A percentile compares a stretch with the other conserved stretches of the same genome.
Conservation (phyloP, 2,329 filamentous ascomycete species). For the Ophiostoma ulmi region DNA sequence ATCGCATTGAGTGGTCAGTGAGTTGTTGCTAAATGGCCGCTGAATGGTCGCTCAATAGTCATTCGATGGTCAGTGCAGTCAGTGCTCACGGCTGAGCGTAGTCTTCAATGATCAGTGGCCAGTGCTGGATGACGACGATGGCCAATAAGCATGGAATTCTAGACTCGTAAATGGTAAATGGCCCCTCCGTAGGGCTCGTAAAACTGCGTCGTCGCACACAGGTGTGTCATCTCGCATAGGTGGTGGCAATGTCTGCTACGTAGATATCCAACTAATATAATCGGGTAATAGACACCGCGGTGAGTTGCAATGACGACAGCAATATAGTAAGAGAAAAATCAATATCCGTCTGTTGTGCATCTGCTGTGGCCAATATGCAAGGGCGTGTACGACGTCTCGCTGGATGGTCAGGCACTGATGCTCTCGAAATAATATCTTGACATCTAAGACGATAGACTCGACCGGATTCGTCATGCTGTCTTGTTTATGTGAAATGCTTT, state of each 20-base stretch:
- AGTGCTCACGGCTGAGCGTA: conserved; percentile 2
- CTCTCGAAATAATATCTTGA: background rate
- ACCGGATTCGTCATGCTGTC: background rate
- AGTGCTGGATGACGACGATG: conserved; percentile 9
- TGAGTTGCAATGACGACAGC: background rate
- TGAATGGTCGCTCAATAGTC: background rate
- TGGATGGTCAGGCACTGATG: background rate
- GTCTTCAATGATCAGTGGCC: background rate
- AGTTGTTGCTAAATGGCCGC: background rate
- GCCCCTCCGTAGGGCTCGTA: background rate
- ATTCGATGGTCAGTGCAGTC: background rate
- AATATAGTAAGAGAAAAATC: background rate
- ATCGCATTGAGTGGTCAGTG: conserved; percentile 8
- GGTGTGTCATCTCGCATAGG: background rate
- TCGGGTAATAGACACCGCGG: background rate
- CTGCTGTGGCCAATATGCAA: conserved; percentile 9
- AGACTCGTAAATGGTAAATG: background rate
- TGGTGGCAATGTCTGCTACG: background rate
- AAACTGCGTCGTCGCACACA: background rate
- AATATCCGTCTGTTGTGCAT: conserved; percentile 9
- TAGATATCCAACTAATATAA: background rate
- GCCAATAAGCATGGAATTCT: background rate
- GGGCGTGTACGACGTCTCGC: background rate
- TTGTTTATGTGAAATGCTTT: background rate
- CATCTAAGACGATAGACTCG: background rate